These are phyloP conservation scores for Trichoderma cornu-damae DNA, from an alignment of 2,329 filamentous ascomycete species.

Conservation along the genomic window DNA sequence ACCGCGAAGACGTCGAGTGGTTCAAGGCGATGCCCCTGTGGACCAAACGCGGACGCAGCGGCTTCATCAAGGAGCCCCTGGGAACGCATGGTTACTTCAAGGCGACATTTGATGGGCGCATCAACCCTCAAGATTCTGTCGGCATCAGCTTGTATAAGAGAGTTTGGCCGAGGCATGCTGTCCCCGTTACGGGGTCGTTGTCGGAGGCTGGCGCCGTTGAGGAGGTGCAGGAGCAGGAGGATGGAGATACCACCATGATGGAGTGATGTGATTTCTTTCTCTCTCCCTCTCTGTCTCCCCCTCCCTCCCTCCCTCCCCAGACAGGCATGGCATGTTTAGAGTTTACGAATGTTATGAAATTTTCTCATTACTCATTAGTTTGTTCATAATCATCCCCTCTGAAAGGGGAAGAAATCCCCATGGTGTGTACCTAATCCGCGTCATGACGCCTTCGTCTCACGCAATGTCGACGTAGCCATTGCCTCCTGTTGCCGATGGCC, in stretches of 20 bases:
- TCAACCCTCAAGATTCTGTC: slow-evolving; percentile 92
- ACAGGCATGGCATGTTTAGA: slow-evolving; percentile 7
- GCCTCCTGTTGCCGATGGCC: not conserved
- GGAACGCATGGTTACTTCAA: slow-evolving; percentile 99
- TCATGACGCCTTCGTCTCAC: not conserved
- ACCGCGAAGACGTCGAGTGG: slow-evolving; percentile 89
- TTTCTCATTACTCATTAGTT: not conserved
- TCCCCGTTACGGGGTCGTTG: slow-evolving; percentile 41
- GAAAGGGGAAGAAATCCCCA: not conserved
- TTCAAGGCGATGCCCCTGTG: slow-evolving; percentile 95
- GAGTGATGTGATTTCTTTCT: slow-evolving; percentile 16
- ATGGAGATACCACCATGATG: slow-evolving; percentile 19
- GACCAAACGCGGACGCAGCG: slow-evolving; percentile 82
- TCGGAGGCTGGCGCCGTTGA: slow-evolving; percentile 32
- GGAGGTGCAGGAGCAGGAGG: slow-evolving; percentile 6
- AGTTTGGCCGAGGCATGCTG: slow-evolving; percentile 70
- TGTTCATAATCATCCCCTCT: too few relatives aligned
- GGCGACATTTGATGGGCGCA: slow-evolving; percentile 91
- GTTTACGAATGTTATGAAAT: slow-evolving; percentile 17
- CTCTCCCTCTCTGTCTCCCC: too few relatives aligned
- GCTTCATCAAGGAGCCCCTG: slow-evolving; percentile 88
- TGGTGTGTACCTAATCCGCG: not conserved
- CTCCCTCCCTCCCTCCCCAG: too few relatives aligned
- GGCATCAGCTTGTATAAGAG: slow-evolving; percentile 86
- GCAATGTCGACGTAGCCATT: not conserved